Evolutionary conservation across 345 rosid species (phyloP).

Genomic region (Acer campestre): DNA sequence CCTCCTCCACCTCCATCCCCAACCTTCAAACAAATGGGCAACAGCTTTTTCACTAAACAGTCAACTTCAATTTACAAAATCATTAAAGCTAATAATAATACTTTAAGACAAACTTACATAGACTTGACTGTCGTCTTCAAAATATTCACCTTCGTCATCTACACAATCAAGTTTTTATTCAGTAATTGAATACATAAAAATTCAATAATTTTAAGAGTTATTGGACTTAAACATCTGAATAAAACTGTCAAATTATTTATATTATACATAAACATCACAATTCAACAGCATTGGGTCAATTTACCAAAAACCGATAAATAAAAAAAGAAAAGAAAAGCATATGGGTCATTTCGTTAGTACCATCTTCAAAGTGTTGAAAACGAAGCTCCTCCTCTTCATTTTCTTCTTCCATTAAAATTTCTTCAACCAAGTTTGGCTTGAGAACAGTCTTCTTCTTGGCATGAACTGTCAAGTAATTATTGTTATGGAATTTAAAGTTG

Average conservation of each 20-base stretch:
- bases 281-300: no score
- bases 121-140: slow-evolving; percentile 55
- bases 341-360: slow-evolving; percentile 26
- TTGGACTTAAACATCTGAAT: no score
- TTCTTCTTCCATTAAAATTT: slow-evolving; percentile 37
- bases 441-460: slow-evolving; percentile 60
- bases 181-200: no score
- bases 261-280: no score
- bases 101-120: slow-evolving; percentile 47
- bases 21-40: slow-evolving; percentile 39
- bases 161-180: slow-evolving; percentile 13
- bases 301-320: not conserved
- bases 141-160: slow-evolving; percentile 53
- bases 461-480: slow-evolving; percentile 16
- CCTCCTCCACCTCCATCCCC: slow-evolving; percentile 95
- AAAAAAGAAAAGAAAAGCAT: not conserved
- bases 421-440: slow-evolving; percentile 42
- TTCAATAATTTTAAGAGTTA: no score
- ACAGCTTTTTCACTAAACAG: slow-evolving; percentile 3
- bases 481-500: slow-evolving; percentile 25
- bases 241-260: no score
- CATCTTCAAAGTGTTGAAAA: slow-evolving; percentile 59
- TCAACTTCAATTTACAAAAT: slow-evolving; percentile 14
- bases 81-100: not conserved
- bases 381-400: slow-evolving; percentile 49